Evolutionary conservation across 2,329 filamentous ascomycete genomes (phyloP).

Genomic region (Aureobasidium subglaciale): DNA sequence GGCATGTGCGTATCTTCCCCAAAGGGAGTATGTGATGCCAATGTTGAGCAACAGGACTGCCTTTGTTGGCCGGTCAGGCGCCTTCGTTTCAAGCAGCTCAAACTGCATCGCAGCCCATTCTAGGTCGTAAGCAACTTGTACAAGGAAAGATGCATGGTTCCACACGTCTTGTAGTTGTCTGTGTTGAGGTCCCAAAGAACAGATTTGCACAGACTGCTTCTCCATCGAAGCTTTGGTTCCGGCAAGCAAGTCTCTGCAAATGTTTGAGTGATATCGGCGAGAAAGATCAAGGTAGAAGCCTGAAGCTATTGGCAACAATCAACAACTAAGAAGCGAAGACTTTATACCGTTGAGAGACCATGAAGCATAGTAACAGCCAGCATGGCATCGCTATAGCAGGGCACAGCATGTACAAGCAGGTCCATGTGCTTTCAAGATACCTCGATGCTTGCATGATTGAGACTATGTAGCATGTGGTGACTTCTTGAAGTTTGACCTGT

Average conservation of each 20-base stretch:
- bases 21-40: conserved; percentile 24
- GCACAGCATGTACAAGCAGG: too few species aligned
- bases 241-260: neutral
- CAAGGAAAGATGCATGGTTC: conserved; percentile 28
- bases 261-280: too few species aligned
- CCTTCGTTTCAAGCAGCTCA: conserved; percentile 19
- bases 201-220: neutral
- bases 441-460: too few species aligned
- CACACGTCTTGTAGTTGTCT: conserved; percentile 23
- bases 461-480: too few species aligned
- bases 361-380: too few species aligned
- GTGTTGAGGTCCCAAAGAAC: neutral
- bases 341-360: neutral
- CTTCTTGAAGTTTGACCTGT: too few species aligned
- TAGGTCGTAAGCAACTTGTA: conserved; percentile 27
- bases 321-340: neutral
- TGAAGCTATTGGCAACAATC: neutral
- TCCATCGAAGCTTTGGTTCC: neutral
- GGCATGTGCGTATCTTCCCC: conserved; percentile 25
- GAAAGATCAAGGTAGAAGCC: neutral
- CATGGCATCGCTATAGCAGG: too few species aligned
- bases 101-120: conserved; percentile 25
- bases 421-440: too few species aligned
- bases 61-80: conserved; percentile 17
- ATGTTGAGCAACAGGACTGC: conserved; percentile 25